Conservation (phyloP, 2,329 filamentous ascomycete genomes). For the Periconia sp. region DNA sequence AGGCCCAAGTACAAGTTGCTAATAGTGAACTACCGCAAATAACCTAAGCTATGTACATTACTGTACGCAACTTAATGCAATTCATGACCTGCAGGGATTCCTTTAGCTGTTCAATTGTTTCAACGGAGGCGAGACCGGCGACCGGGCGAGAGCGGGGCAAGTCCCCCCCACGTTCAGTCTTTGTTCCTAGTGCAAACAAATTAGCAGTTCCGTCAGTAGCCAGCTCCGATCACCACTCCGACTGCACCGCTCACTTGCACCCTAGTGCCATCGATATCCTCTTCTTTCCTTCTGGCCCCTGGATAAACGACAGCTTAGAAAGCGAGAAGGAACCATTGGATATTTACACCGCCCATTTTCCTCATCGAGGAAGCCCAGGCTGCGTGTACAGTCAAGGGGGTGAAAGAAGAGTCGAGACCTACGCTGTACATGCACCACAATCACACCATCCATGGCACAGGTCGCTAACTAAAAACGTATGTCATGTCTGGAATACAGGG, state of each 20-base stretch:
- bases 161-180: slow-evolving; percentile 2
- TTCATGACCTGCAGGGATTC: background rate
- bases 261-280: no score
- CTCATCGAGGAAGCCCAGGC: no score
- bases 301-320: no score
- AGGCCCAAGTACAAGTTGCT: no score
- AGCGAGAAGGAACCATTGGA: no score
- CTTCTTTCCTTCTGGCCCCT: no score
- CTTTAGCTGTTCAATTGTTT: background rate
- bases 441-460: background rate
- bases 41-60: no score
- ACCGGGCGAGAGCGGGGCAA: background rate
- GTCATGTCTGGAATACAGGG: slow-evolving; percentile 12
- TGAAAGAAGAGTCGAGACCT: background rate
- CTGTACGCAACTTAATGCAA: background rate
- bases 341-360: no score
- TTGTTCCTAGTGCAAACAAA: no score
- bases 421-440: background rate
- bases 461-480: background rate
- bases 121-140: slow-evolving; percentile 6
- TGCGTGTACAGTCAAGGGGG: background rate
- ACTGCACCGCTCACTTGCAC: background rate
- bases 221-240: slow-evolving; percentile 3
- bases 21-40: no score
- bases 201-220: slow-evolving; percentile 2